phyloP scores from a whole-genome alignment of 306 rosid species.

The Casuarina equisetifolia region DNA sequence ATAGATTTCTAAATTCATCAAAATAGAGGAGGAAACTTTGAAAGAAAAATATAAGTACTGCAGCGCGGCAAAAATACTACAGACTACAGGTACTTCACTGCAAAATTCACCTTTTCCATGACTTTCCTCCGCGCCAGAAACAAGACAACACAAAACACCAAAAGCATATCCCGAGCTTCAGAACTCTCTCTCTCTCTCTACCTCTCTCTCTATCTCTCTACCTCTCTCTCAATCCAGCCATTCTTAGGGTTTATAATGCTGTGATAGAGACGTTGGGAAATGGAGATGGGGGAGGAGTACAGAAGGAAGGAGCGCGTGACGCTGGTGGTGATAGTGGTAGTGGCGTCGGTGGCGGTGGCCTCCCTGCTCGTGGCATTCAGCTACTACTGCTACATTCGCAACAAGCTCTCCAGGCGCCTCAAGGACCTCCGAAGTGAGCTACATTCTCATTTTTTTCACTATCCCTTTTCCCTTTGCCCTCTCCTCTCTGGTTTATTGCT shows the following conservation, averaged over 20 bases:
- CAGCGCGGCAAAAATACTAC: not conserved
- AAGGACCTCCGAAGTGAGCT: slow-evolving; percentile 51
- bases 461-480: not conserved
- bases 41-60: not conserved
- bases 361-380: slow-evolving; percentile 70
- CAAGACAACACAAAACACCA: slow-evolving; percentile 11
- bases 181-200: slow-evolving; percentile 8
- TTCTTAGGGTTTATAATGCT: slow-evolving; percentile 14
- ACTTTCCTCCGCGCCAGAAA: slow-evolving; percentile 51
- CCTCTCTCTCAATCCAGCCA: slow-evolving; percentile 9
- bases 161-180: slow-evolving; percentile 28
- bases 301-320: slow-evolving; percentile 57
- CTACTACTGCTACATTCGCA: slow-evolving; percentile 84
- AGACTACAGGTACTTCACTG: slow-evolving; percentile 18
- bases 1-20: no score
- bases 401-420: slow-evolving; percentile 66
- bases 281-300: slow-evolving; percentile 64
- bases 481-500: not conserved
- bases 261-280: slow-evolving; percentile 21
- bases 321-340: slow-evolving; percentile 49
- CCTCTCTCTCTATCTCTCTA: slow-evolving; percentile 10
- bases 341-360: slow-evolving; percentile 74
- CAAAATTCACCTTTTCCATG: slow-evolving; percentile 9
- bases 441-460: not conserved
- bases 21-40: no score